Conservation (phyloP, 371 early-diverging fungal genomes). For the Mucor velutinosus region DNA sequence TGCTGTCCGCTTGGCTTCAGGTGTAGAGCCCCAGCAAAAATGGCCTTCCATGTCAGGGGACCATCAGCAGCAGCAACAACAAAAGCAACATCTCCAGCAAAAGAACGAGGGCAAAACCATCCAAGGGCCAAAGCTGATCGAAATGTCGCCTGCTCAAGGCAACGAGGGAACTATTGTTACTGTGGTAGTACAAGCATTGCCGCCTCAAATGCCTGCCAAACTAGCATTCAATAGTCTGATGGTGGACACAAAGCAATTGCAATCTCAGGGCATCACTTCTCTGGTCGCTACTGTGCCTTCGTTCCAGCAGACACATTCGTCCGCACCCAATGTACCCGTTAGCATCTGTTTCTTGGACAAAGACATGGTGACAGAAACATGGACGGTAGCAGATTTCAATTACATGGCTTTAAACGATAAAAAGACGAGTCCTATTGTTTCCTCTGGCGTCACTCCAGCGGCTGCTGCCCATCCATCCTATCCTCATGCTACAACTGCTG, state of each 20-base stretch:
- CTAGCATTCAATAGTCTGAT: constrained; percentile 32
- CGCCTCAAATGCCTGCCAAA: constrained; percentile 9
- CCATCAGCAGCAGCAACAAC: neutral
- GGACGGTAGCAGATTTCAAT: constrained; percentile 24
- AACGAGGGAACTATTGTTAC: constrained; percentile 11
- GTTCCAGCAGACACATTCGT: constrained; percentile 14
- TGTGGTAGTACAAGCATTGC: neutral
- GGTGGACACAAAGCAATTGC: constrained; percentile 34
- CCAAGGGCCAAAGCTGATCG: neutral
- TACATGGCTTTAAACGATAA: neutral
- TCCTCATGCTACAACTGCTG: neutral
- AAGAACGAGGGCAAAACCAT: neutral
- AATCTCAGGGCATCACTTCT: constrained; percentile 20
- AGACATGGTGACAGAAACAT: constrained; percentile 25
- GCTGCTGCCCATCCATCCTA: neutral
- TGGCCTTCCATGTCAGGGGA: neutral
- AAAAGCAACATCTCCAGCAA: neutral
- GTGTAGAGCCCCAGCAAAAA: neutral
- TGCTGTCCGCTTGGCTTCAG: neutral
- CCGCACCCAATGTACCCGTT: constrained; percentile 17
- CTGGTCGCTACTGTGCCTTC: constrained; percentile 29
- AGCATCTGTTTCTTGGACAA: constrained; percentile 28
- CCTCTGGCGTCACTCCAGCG: neutral
- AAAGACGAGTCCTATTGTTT: neutral
- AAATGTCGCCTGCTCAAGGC: constrained; percentile 4